A percentile compares a stretch with the other conserved stretches of the same genome.
Evolutionary conservation across 345 rosid genomes (phyloP).

Genomic region (Eutrema yunnanense): DNA sequence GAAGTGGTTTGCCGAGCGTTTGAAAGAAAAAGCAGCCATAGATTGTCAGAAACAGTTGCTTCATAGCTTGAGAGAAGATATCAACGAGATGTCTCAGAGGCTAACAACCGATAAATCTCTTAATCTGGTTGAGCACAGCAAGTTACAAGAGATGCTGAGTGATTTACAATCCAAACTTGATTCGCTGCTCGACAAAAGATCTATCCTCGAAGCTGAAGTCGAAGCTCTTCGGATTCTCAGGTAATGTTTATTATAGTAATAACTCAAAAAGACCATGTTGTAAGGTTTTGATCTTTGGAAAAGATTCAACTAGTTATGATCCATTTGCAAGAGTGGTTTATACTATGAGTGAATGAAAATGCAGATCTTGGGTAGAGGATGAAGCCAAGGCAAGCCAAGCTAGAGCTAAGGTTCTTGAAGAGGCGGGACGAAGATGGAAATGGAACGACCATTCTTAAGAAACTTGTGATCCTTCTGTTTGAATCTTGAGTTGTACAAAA

Average conservation of each 20-base stretch:
- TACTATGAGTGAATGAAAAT: neutral
- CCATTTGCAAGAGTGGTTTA: neutral
- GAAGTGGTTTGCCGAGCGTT: slow-evolving; percentile 38
- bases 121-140: slow-evolving; percentile 40
- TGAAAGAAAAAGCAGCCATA: slow-evolving; percentile 78
- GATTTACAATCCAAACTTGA: slow-evolving; percentile 51
- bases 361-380: slow-evolving; percentile 93
- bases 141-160: slow-evolving; percentile 35
- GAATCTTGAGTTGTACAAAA: slow-evolving; percentile 17
- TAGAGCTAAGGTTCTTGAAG: slow-evolving; percentile 80
- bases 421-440: slow-evolving; percentile 82
- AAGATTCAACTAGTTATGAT: neutral
- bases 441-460: slow-evolving; percentile 41
- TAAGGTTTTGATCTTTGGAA: neutral
- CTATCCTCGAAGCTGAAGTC: slow-evolving; percentile 63
- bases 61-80: slow-evolving; percentile 51
- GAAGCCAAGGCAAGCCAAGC: slow-evolving; percentile 89
- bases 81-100: slow-evolving; percentile 66
- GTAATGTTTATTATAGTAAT: slow-evolving; percentile 31
- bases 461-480: neutral
- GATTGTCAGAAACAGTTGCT: slow-evolving; percentile 81
- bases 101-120: slow-evolving; percentile 52
- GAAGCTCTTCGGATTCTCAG: slow-evolving; percentile 80
- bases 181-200: slow-evolving; percentile 51
- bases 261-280: neutral